phyloP scores from a whole-genome alignment of 768 basidiomycete species.

The Psilocybe cubensis region DNA sequence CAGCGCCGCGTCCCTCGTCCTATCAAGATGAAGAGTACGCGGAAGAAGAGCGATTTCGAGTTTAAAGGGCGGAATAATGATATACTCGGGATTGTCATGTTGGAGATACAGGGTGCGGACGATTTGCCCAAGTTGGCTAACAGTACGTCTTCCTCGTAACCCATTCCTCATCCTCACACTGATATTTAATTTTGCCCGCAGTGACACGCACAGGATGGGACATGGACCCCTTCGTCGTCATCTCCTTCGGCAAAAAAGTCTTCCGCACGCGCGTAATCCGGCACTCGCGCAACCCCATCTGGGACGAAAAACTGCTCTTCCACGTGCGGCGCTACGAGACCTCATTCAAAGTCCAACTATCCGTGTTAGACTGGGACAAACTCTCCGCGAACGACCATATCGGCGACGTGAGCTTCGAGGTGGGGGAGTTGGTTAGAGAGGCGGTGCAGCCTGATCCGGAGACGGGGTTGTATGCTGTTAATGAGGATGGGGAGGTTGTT shows the following conservation, averaged over 20 bases:
- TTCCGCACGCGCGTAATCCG: slow-evolving; percentile 91
- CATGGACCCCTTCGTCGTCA: slow-evolving; percentile 97
- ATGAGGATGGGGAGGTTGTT: no score
- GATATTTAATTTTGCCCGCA: slow-evolving; percentile 26
- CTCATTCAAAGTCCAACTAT: slow-evolving; percentile 75
- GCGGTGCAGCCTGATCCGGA: slow-evolving; percentile 68
- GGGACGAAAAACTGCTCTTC: slow-evolving; percentile 96
- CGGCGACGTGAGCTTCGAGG: slow-evolving; percentile 74
- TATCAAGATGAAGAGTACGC: slow-evolving; percentile 11
- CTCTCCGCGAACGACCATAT: slow-evolving; percentile 87
- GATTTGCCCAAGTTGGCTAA: slow-evolving; percentile 89
- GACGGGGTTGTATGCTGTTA: slow-evolving; percentile 58
- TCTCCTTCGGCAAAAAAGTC: slow-evolving; percentile 96
- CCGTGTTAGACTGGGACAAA: slow-evolving; percentile 97
- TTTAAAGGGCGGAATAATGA: slow-evolving; percentile 78
- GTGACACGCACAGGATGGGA: slow-evolving; percentile 91
- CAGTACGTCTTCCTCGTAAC: slow-evolving; percentile 53
- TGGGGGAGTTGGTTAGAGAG: slow-evolving; percentile 68
- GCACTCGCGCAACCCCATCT: slow-evolving; percentile 81
- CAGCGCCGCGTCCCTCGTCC: background rate
- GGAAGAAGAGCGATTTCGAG: slow-evolving; percentile 32
- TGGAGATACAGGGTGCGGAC: slow-evolving; percentile 84
- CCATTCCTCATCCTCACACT: slow-evolving; percentile 1
- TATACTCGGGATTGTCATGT: slow-evolving; percentile 91
- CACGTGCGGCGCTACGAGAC: slow-evolving; percentile 91